Evolutionary conservation across 441 rosid species (phyloP).

Genomic region (Brassica hybrid): DNA sequence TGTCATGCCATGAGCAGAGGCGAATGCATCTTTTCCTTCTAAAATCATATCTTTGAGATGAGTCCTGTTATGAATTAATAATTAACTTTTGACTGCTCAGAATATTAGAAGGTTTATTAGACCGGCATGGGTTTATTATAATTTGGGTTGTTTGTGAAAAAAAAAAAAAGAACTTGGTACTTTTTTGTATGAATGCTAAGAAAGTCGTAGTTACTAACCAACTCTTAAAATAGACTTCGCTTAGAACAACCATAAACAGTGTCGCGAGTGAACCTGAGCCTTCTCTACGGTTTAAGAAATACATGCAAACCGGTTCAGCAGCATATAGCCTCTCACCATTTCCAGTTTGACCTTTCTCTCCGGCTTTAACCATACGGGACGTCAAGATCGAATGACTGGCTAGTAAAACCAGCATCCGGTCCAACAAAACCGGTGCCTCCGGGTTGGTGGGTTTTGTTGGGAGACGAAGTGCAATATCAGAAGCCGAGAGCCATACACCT

Average conservation of each 20-base stretch:
- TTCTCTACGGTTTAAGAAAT: slow-evolving; percentile 10
- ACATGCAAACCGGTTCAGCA: slow-evolving; percentile 18
- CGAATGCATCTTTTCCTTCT: slow-evolving; percentile 12
- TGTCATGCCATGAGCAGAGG: slow-evolving; percentile 14
- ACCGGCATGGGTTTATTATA: too few species aligned
- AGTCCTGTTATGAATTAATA: too few species aligned
- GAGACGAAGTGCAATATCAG: slow-evolving; percentile 17
- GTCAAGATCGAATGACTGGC: not conserved
- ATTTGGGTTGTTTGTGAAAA: not conserved
- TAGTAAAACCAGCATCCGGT: slow-evolving; percentile 4
- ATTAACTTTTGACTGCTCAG: too few species aligned
- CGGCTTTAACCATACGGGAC: not conserved
- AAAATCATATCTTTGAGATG: slow-evolving; percentile 2
- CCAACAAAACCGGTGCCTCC: not conserved
- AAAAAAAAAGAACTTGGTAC: too few species aligned
- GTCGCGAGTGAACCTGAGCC: slow-evolving; percentile 10
- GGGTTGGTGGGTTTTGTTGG: slow-evolving; percentile 14
- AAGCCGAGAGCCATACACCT: slow-evolving; percentile 32
- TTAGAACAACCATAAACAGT: not conserved
- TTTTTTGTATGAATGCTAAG: not conserved
- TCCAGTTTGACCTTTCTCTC: not conserved
- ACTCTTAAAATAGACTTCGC: slow-evolving; percentile 3
- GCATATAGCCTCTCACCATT: slow-evolving; percentile 1
- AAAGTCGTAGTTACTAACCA: not conserved
- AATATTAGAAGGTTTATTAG: too few species aligned